A percentile compares a stretch with the other conserved stretches of the same genome.
Evolutionary conservation across 2,329 filamentous ascomycete genomes (phyloP).

Genomic region (Colletotrichum chrysophilum): DNA sequence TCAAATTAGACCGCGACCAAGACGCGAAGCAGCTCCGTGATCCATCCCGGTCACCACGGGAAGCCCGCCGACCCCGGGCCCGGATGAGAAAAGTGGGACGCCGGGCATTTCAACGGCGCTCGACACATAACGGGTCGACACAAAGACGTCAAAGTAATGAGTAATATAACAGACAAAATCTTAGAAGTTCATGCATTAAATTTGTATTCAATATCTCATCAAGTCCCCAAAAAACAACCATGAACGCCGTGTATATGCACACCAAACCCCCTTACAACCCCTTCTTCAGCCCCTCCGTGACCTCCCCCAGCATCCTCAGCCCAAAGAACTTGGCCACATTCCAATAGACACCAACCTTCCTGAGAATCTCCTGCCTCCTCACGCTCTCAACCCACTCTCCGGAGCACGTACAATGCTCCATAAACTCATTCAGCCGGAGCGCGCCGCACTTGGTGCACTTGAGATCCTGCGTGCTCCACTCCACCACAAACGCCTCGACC

Average conservation of each 20-base stretch:
- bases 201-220: neutral
- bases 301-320: conserved; percentile 79
- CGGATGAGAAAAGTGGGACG: neutral
- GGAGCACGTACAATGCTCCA: conserved; percentile 94
- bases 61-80: neutral
- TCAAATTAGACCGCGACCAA: too few relatives aligned
- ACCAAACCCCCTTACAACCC: conserved; percentile 39
- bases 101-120: neutral
- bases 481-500: conserved; percentile 75
- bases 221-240: neutral
- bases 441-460: conserved; percentile 77
- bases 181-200: neutral
- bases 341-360: conserved; percentile 70
- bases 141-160: neutral
- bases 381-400: conserved; percentile 82
- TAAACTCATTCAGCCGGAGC: conserved; percentile 87
- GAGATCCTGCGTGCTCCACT: conserved; percentile 90
- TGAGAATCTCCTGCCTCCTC: conserved; percentile 68
- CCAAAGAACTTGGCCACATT: conserved; percentile 81
- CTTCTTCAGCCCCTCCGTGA: conserved; percentile 68
- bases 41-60: neutral
- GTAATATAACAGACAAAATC: rapidly evolving
- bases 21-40: neutral
- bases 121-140: rapidly evolving
- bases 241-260: neutral